Evolutionary conservation across 23 red algal genomes (phyloP).

Genomic region (Rhodosorus marinus): DNA sequence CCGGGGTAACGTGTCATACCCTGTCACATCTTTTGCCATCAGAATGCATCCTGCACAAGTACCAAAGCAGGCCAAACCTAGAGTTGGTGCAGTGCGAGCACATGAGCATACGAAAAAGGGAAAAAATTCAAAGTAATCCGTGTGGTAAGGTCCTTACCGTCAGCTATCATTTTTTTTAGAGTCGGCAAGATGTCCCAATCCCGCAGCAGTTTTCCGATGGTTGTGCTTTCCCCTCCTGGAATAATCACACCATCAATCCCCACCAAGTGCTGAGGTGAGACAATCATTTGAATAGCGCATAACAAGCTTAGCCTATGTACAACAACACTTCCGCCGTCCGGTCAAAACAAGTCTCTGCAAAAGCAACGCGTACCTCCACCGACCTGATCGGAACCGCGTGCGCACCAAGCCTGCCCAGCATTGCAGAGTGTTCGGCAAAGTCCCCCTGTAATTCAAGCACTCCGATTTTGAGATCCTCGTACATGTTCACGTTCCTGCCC

Average conservation of each 20-base stretch:
- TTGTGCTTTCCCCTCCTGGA: slow-evolving; percentile 86
- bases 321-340: too few relatives aligned
- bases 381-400: slow-evolving; percentile 9
- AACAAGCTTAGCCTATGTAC: too few relatives aligned
- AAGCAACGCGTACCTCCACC: too few relatives aligned
- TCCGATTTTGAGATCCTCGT: too few relatives aligned
- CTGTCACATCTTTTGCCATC: slow-evolving; percentile 30
- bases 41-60: slow-evolving; percentile 94
- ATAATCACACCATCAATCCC: slow-evolving; percentile 63
- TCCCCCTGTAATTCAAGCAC: slow-evolving; percentile 94
- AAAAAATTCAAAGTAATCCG: neutral
- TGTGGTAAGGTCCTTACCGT: neutral
- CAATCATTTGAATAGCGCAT: too few relatives aligned
- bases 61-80: slow-evolving; percentile 61
- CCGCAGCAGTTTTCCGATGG: slow-evolving; percentile 78
- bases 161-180: slow-evolving; percentile 15
- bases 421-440: slow-evolving; percentile 88
- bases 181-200: slow-evolving; percentile 40
- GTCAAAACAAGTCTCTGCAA: too few relatives aligned
- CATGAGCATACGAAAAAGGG: neutral
- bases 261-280: too few relatives aligned
- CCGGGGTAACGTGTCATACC: slow-evolving; percentile 15
- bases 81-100: neutral
- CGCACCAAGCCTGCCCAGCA: slow-evolving; percentile 46
- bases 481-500: too few relatives aligned